Base-by-base conservation (phyloP, 1,139 yeast genomes). In the Suhomyces bribrorum region DNA sequence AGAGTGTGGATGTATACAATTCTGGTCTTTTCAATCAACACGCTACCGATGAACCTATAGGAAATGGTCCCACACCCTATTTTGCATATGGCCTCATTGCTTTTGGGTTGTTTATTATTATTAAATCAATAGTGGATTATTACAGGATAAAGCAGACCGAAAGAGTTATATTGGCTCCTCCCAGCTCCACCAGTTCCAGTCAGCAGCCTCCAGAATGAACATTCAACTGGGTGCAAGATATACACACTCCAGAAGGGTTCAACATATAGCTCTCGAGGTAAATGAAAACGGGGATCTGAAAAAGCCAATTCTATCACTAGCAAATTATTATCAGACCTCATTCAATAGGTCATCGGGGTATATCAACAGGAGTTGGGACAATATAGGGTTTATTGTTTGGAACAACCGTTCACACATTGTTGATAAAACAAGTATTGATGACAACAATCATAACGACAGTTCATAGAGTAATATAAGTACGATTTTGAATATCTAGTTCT, bases 81-180 rank as follows among this genome's bases (percentile, higher is more conserved):
- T 46, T 71, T 54, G 82, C 89, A 2, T 77, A 77, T 46, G 75
- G 77, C 1, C 64, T 86, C 29, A 78, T 86, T 49, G 74, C 81
- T 2, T 68, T 86, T 40, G 98, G 97, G 1, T 57, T 77, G 4
- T 72, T 84, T 41, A 70, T 90, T 16, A 64, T 85, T 12, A 44
- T 80, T 16, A 86, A 84, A 56, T 80, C 96, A 7, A 50, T 85
- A 15, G 66, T 75, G 37, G 95, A 86, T 58, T 92, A 81, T 58
- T 72, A 75, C 48, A 72, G 81, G 47, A 95, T 92, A n/a, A 81
- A 86, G 55, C 77, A 77, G 51, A 81, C 83, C 78, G 97, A 90
- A 57, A 66, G 60, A 45, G 74, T 69, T 15, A 83, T 87, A 24
- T 62, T 81, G 48, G 66, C 71, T 22, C 81, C 84, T 13, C 65